Evolutionary conservation across 768 basidiomycete genomes (phyloP).

Genomic region (Rhodotorula kratochvilovae): DNA sequence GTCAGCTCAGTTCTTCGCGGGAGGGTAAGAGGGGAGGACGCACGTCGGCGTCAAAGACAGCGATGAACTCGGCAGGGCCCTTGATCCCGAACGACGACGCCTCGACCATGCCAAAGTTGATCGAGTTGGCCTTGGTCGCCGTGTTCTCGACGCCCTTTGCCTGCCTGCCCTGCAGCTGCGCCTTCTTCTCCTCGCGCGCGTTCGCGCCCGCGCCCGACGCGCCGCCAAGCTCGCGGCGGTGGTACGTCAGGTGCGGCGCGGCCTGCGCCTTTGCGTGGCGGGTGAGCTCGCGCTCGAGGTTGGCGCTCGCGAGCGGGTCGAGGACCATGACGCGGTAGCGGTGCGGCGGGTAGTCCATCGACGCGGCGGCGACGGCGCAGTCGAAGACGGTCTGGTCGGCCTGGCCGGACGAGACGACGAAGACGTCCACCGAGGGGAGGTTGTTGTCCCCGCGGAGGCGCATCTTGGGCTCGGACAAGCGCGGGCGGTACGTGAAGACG

Average conservation of each 20-base stretch:
- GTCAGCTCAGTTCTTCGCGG: neutral
- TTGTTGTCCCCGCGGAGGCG: conserved; percentile 40
- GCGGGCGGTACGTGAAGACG: conserved; percentile 25
- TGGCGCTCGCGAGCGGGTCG: conserved; percentile 34
- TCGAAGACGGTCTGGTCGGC: conserved; percentile 40
- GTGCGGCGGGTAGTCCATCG: conserved; percentile 43
- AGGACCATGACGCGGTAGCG: conserved; percentile 43
- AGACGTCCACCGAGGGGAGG: conserved; percentile 42
- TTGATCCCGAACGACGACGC: conserved; percentile 38
- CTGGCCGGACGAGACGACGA: conserved; percentile 40
- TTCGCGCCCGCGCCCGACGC: neutral
- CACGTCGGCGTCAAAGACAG: conserved; percentile 44
- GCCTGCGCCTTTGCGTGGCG: conserved; percentile 39
- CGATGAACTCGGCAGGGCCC: conserved; percentile 41
- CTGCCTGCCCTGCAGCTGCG: neutral
- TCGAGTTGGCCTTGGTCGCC: conserved; percentile 35
- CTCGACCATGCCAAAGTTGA: conserved; percentile 44
- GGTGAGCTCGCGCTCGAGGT: conserved; percentile 28
- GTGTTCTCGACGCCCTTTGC: neutral
- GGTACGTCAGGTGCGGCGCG: conserved; percentile 41
- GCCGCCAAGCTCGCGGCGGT: conserved; percentile 29
- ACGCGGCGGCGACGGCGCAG: conserved; percentile 41
- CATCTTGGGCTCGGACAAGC: conserved; percentile 30
- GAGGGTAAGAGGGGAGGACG: neutral
- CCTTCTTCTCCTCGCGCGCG: conserved; percentile 13